Base-by-base conservation (phyloP, 1,139 yeast species). In the Magnusiomyces ingens region DNA sequence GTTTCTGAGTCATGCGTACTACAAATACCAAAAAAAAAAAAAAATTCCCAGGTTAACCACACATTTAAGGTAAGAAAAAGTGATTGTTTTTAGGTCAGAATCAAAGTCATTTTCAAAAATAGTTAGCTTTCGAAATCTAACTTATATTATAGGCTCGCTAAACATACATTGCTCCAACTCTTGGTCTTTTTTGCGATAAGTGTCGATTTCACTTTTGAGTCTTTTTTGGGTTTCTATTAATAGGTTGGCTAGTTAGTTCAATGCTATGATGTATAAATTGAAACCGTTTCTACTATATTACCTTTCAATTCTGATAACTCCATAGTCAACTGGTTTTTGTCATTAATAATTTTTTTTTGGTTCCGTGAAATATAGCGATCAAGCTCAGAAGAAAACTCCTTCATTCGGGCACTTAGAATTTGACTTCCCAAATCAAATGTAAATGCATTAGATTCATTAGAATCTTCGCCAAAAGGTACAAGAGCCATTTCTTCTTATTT, bases 401-500 rank as follows among this genome's bases (percentile, higher is more conserved):
- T 67, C 64, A 66, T 62, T 5, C 64, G 62, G 26, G 37, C 43
- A 32, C 57, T 55, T 19, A 64, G 54, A 26, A 49, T 55, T 36
- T 61, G 65, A 50, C 63, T 64, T 15, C 63, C 61, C 18, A 64
- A 56, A 35, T 57, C 55, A 40, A 65, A 55, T 44, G 57, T 26
- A 26, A 26, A 26, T 26, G 32, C 4, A 26, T 26, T 26, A 5
- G 8, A 26, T 4, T 26, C 32, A 26, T 26, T 26, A 5, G 32
- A 26, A 26, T 26, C 32, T 26, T 26, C 32, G 8, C 8, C 8
- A 4, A 26, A 26, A 26, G 32, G 32, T 26, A 26, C 32, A 5
- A 26, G 8, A 26, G 32, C 32, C 32, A 26, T 26, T 26, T 26
- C n/a, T 26, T 4, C 32, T 8, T 4, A 26, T 26, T 26, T 26